Conservation (phyloP, 495 filamentous ascomycete species). For the Annulohypoxylon moriforme region DNA sequence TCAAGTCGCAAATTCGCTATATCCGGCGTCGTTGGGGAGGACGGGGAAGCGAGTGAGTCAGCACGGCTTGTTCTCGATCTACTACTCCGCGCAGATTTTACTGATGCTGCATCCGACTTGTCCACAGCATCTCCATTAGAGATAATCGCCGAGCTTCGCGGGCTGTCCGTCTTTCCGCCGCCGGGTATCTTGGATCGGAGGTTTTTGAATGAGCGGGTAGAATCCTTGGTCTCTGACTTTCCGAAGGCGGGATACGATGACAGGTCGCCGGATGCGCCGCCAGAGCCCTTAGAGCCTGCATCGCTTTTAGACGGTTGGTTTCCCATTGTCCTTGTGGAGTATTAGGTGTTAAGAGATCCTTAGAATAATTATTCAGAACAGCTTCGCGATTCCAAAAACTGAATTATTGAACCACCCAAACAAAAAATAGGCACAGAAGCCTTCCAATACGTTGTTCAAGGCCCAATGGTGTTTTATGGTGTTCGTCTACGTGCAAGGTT, state of each 20-base stretch:
- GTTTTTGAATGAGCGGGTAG: slow-evolving; percentile 86
- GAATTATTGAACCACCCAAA: slow-evolving; percentile 27
- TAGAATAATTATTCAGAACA: slow-evolving; percentile 8
- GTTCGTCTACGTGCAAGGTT: slow-evolving; percentile 29
- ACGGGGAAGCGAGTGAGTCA: slow-evolving; percentile 49
- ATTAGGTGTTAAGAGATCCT: slow-evolving; percentile 25
- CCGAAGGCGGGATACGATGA: slow-evolving; percentile 87
- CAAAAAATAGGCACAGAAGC: slow-evolving; percentile 52
- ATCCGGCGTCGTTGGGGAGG: slow-evolving; percentile 60
- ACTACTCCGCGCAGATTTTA: slow-evolving; percentile 72
- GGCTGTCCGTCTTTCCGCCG: slow-evolving; percentile 76
- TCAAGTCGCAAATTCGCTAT: slow-evolving; percentile 51
- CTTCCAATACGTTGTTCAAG: slow-evolving; percentile 53
- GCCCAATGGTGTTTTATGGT: slow-evolving; percentile 39
- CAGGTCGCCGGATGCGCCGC: slow-evolving; percentile 50
- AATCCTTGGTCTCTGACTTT: slow-evolving; percentile 95
- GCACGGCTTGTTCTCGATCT: slow-evolving; percentile 55
- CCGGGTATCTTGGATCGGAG: slow-evolving; percentile 71
- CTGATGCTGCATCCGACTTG: slow-evolving; percentile 78
- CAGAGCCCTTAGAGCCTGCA: slow-evolving; percentile 56
- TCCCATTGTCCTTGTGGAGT: slow-evolving; percentile 71
- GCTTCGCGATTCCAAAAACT: slow-evolving; percentile 18
- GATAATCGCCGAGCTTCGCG: slow-evolving; percentile 76
- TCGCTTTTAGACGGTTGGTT: slow-evolving; percentile 88
- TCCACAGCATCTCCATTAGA: slow-evolving; percentile 69